Evolutionary conservation across 1,284 basidiomycete species (phyloP), one percentile per base, ranked within the genome.

Genomic region (Termitomyces sp.): DNA sequence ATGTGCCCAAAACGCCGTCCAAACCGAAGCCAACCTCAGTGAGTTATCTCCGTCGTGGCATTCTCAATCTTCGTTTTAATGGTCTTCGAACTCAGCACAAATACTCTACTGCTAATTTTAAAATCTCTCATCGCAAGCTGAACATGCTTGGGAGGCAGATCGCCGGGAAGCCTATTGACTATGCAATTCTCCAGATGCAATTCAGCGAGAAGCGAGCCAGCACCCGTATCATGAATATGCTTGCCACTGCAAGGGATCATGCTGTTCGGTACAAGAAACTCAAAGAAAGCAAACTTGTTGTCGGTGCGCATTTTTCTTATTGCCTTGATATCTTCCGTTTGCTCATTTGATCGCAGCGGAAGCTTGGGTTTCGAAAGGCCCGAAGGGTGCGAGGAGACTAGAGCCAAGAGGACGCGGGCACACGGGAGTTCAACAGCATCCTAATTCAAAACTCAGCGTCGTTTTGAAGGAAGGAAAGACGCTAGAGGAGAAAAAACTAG

Each of bases 141-240:
- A 94, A 96, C 69, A 80, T 88, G 73, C 77, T 99, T 39, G 88
- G 89, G 6, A 78, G 84, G 50, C 92, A 97, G 69, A 92, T 98
- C 60, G 78, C 89, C 8, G 88, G 90, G 13, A 87, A 92, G 62
- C 92, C 93, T 11, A 85, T 96, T 54, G 94, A 97, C 71, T 86
- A 89, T 65, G 95, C 96, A 24, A 95, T 99, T 64, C 73, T 98
- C 48, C 96, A 99, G 67, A 96, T 98, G 89, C 83, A 91, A 66
- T 97, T 97, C 69, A 90, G 87, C 60, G 86, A 94, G 68, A 97
- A 97, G 72, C 81, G 93, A 13, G 91, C 90, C 9, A 87, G 91
- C 53, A 81, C 77, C 42, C 84, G 92, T 57, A 83, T 99, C 53
- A 86, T 93, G 79, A 89, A 86, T 61, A 94, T 94, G 77, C 78